Conservation (phyloP, 441 rosid species). For the Populus hybrid region DNA sequence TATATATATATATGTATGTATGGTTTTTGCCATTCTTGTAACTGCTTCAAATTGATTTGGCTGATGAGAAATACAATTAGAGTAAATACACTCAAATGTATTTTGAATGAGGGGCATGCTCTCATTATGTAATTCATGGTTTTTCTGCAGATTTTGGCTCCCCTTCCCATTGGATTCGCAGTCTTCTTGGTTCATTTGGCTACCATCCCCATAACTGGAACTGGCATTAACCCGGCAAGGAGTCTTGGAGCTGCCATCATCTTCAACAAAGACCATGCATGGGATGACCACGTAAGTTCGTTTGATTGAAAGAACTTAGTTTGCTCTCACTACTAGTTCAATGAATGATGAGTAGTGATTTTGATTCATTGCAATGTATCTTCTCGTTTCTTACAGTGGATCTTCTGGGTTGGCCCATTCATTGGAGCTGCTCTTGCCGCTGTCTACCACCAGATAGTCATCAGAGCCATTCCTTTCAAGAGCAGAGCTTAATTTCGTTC, state of each 20-base stretch:
- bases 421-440: slow-evolving; percentile 96
- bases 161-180: slow-evolving; percentile 86
- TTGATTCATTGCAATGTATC: neutral
- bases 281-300: slow-evolving; percentile 67
- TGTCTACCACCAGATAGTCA: slow-evolving; percentile 74
- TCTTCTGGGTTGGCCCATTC: slow-evolving; percentile 96
- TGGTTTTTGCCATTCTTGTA: too few relatives aligned
- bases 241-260: slow-evolving; percentile 90
- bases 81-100: neutral
- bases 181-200: slow-evolving; percentile 92
- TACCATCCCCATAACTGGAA: slow-evolving; percentile 76
- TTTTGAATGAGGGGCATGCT: neutral
- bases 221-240: slow-evolving; percentile 35
- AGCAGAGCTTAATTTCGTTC: slow-evolving; percentile 34
- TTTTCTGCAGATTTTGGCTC: slow-evolving; percentile 65
- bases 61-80: too few relatives aligned
- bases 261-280: slow-evolving; percentile 56
- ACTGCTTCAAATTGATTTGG: neutral
- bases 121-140: neutral
- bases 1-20: too few relatives aligned
- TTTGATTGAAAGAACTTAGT: neutral
- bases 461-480: slow-evolving; percentile 90
- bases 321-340: neutral
- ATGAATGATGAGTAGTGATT: neutral
- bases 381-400: slow-evolving; percentile 48